phyloP scores from a whole-genome alignment of 352 stramenopile genomes.

The Globisporangium carolinianum region DNA sequence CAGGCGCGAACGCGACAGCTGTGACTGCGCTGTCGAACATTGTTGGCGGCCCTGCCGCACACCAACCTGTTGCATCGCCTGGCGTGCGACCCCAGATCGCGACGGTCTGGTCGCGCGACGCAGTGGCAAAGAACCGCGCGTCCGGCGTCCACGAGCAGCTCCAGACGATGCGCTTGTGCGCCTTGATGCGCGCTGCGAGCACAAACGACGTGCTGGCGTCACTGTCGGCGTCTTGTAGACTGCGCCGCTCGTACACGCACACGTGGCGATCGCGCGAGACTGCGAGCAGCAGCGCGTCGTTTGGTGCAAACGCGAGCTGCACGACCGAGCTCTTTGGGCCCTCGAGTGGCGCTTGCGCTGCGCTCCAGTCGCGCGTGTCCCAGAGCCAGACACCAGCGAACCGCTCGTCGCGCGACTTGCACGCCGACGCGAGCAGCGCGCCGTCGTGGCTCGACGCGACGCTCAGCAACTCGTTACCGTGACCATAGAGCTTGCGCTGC shows the following conservation, averaged over 20 bases:
- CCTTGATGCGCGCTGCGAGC: slow-evolving; percentile 44
- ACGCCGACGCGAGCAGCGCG: slow-evolving; percentile 54
- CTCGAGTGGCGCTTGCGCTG: slow-evolving; percentile 31
- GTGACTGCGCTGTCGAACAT: slow-evolving; percentile 39
- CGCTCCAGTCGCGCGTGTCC: slow-evolving; percentile 50
- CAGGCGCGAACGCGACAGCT: slow-evolving; percentile 50
- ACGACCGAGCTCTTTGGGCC: slow-evolving; percentile 78
- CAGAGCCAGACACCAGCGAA: slow-evolving; percentile 63
- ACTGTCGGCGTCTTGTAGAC: too few relatives aligned
- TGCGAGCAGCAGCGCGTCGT: slow-evolving; percentile 52
- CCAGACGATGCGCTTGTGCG: slow-evolving; percentile 78
- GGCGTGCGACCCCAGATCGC: slow-evolving; percentile 33
- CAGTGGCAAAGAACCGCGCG: slow-evolving; percentile 45
- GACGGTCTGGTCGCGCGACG: slow-evolving; percentile 60
- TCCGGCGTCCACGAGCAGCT: slow-evolving; percentile 67
- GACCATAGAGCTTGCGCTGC: slow-evolving; percentile 68
- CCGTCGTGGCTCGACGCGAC: slow-evolving; percentile 48
- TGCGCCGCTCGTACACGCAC: slow-evolving; percentile 42
- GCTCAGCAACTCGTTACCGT: slow-evolving; percentile 74
- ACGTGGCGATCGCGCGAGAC: slow-evolving; percentile 73
- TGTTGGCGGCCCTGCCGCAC: slow-evolving; percentile 14
- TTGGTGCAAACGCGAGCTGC: slow-evolving; percentile 61
- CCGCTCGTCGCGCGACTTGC: slow-evolving; percentile 66
- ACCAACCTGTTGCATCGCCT: slow-evolving; percentile 14
- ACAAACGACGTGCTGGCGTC: slow-evolving; percentile 13